Percentiles rank a stretch among this genome's conserved stretches.
Evolutionary conservation across 768 basidiomycete genomes (phyloP).

Genomic region (Lentinula sp.): DNA sequence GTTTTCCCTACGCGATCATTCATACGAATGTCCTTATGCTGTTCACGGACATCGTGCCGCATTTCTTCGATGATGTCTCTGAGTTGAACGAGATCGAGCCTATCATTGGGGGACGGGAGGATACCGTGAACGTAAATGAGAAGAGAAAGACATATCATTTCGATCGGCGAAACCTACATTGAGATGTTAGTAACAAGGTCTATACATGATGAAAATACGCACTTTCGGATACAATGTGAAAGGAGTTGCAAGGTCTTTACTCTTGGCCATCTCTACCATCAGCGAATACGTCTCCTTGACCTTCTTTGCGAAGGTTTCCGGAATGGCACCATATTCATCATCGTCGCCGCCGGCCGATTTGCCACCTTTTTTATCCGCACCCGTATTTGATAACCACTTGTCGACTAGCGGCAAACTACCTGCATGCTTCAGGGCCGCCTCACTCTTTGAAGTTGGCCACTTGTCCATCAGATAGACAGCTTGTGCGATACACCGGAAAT

Average conservation of each 20-base stretch:
- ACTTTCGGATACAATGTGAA: constrained; percentile 1
- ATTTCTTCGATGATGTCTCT: constrained; percentile 28
- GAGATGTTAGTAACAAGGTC: background rate
- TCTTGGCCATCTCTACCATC: background rate
- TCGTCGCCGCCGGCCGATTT: background rate
- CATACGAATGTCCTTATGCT: constrained; percentile 42
- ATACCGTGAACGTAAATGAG: constrained; percentile 6
- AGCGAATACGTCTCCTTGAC: constrained; percentile 1
- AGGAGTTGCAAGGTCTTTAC: background rate
- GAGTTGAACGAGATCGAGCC: constrained; percentile 21
- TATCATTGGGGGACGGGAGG: constrained; percentile 5
- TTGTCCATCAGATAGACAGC: constrained; percentile 44
- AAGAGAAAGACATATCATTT: constrained; percentile 4
- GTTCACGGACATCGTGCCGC: constrained; percentile 31
- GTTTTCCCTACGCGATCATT: constrained; percentile 32
- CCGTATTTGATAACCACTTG: background rate
- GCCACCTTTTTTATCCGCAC: background rate
- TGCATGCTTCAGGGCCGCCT: background rate
- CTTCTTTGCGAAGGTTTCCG: background rate
- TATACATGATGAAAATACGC: background rate
- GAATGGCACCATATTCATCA: background rate
- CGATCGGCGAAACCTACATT: constrained; percentile 1
- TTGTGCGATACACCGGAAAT: constrained; percentile 56
- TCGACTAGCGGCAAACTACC: constrained; percentile 2
- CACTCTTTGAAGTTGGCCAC: background rate